Evolutionary conservation across 2,329 filamentous ascomycete species (phyloP).

Genomic region (Gaeumannomyces sp.): DNA sequence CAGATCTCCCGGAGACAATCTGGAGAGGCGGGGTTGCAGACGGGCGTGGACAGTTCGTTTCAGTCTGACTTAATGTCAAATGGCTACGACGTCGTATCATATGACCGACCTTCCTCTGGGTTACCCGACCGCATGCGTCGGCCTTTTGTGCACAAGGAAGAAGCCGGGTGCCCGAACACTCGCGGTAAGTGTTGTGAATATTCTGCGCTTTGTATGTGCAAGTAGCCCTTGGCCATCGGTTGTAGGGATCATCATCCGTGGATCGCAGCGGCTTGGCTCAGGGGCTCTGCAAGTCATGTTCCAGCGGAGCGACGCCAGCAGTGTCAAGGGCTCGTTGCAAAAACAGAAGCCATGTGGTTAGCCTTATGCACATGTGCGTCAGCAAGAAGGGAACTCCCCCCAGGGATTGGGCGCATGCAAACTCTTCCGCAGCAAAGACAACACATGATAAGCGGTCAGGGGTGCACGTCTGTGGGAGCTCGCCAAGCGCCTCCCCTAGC

Average conservation of each 20-base stretch:
- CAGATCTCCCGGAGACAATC: constrained; percentile 5
- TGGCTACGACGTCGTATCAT: background rate
- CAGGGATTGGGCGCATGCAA: background rate
- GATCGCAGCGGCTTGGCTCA: background rate
- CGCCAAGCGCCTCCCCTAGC: background rate
- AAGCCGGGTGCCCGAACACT: background rate
- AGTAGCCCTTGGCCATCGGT: background rate
- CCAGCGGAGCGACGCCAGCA: too few species aligned
- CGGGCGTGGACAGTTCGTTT: background rate
- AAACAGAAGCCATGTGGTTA: background rate
- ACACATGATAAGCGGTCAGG: background rate
- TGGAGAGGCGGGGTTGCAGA: background rate
- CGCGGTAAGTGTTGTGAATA: too few species aligned
- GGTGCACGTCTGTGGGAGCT: background rate
- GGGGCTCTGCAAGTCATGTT: background rate
- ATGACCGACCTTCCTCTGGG: background rate
- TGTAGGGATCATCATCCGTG: background rate
- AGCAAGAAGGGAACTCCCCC: background rate
- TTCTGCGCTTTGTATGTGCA: background rate
- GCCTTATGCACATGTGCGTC: background rate
- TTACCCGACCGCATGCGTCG: background rate
- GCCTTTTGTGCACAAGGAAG: background rate
- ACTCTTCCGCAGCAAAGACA: background rate
- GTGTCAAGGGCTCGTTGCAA: background rate
- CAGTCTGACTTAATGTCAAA: background rate